A percentile compares a stretch with the other conserved stretches of the same genome.
Conservation (phyloP, 805 yeast species). For the Wickerhamomyces chambardii region DNA sequence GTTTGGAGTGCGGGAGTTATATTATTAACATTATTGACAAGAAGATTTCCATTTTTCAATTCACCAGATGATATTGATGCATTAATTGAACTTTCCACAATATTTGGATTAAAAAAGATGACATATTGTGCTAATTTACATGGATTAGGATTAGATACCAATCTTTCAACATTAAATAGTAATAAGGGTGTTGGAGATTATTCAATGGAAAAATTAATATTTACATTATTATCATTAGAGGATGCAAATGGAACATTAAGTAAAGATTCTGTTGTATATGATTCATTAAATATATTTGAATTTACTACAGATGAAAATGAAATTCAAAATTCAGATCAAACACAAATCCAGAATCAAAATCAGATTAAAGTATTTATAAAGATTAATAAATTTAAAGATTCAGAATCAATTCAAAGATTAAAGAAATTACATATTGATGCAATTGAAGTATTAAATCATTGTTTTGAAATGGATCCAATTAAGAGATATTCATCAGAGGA, state of each 20-base stretch:
- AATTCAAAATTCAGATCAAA: no score
- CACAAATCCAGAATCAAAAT: no score
- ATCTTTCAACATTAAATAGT: conserved; percentile 37
- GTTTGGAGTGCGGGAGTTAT: conserved; percentile 80
- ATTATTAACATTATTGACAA: conserved; percentile 62
- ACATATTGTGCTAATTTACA: conserved; percentile 74
- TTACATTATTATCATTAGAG: conserved; percentile 32
- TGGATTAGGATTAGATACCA: conserved; percentile 79
- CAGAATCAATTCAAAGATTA: not conserved
- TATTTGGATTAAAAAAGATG: conserved; percentile 72
- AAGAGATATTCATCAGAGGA: conserved; percentile 78
- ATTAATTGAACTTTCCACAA: conserved; percentile 67
- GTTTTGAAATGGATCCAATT: conserved; percentile 73
- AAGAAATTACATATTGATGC: conserved; percentile 13
- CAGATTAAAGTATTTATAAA: conserved; percentile 18
- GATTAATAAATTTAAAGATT: conserved; percentile 18
- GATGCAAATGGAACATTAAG: conserved; percentile 54
- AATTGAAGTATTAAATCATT: conserved; percentile 21
- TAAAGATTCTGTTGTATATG: conserved; percentile 62
- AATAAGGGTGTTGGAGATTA: conserved; percentile 23
- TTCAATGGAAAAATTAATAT: conserved; percentile 1
- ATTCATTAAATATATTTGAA: conserved; percentile 44
- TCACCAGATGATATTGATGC: conserved; percentile 94
- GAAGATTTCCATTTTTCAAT: conserved; percentile 89
- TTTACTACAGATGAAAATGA: conserved; percentile 29